Percentiles rank a stretch among this genome's conserved stretches.
Conservation (phyloP, 345 rosid genomes). For the Dipteronia sinensis region DNA sequence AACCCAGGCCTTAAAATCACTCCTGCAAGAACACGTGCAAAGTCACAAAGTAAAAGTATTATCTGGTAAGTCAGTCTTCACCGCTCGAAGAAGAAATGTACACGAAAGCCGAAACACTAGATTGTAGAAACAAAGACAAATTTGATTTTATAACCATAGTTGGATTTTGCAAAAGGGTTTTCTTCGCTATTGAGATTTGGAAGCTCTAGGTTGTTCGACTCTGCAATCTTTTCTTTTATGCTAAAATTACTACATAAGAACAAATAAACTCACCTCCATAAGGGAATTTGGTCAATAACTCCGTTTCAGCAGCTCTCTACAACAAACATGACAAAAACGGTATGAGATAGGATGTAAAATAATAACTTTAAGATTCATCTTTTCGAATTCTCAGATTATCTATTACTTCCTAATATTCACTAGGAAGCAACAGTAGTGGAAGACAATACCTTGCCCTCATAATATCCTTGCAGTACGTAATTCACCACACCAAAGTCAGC, state of each 20-base stretch:
- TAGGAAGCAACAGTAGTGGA: not conserved
- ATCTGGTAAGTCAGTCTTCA: not conserved
- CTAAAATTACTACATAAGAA: not conserved
- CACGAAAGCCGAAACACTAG: not conserved
- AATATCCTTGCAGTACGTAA: constrained; percentile 78
- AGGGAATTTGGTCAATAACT: constrained; percentile 82
- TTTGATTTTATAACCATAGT: not conserved
- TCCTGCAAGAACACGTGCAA: constrained; percentile 45
- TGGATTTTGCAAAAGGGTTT: not conserved
- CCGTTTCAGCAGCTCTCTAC: constrained; percentile 94
- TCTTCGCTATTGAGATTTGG: not conserved
- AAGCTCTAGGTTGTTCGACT: not conserved
- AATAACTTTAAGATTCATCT: not conserved
- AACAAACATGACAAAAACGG: constrained; percentile 26
- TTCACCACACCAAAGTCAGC: constrained; percentile 90
- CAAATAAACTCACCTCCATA: constrained; percentile 64
- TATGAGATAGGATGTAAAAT: constrained; percentile 12
- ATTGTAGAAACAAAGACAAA: not conserved
- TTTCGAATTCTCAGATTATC: not conserved
- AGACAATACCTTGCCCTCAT: constrained; percentile 82
- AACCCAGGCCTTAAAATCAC: constrained; percentile 94
- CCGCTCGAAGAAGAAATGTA: not conserved
- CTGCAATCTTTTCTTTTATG: not conserved
- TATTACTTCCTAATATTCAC: not conserved
- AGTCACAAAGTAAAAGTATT: not conserved